Base-by-base conservation (phyloP, 1,284 basidiomycete genomes). In the Inonotus hispidus region DNA sequence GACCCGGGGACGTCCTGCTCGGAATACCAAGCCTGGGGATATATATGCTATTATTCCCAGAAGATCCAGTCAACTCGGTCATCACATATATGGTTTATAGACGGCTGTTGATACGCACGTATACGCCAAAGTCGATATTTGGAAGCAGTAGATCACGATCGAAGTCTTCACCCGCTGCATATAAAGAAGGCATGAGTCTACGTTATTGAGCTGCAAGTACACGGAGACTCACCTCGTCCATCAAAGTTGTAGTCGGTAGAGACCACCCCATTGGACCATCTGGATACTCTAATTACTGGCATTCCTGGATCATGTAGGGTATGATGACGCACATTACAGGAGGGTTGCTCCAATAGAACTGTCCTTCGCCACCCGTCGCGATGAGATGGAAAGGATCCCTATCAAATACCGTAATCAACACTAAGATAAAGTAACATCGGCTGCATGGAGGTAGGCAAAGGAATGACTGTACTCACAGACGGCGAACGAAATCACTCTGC, bases 311-410 rank as follows among this genome's bases (percentile, higher is more conserved):
- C 11, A 21, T 21, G 19, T 5, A n/a, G n/a, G 16, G 19, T 43
- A 8, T 23, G 58, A 46, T n/a, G 6, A 65, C 70, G 32, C 53
- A 73, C 73, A 74, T 78, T 37, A 72, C 68, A 23, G 72, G 71
- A 1, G 75, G 71, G 10, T 76, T 66, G 43, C 74, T 73, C 79
- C 76, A 80, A 68, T 74, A 80, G 69, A 83, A 83, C 21, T 82
- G 81, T 1, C 82, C 82, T 70, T 83, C 82, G 10, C 82, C 82
- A 13, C 81, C 82, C 1, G 80, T 82, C 0, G 81, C 82, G 43
- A 84, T 82, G 68, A 83, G 65, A 66, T 85, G 82, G 66, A 78
- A 66, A 3, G 79, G 77, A 64, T 85, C 82, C 41, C 81, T 83
- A 57, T 27, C 25, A 11, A 32, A 59, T 8, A 10, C 49, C 19